A percentile compares a stretch with the other conserved stretches of the same genome.
Conservation (phyloP, 192 early-diverging fungal genomes). For the Backusella macrospora region DNA sequence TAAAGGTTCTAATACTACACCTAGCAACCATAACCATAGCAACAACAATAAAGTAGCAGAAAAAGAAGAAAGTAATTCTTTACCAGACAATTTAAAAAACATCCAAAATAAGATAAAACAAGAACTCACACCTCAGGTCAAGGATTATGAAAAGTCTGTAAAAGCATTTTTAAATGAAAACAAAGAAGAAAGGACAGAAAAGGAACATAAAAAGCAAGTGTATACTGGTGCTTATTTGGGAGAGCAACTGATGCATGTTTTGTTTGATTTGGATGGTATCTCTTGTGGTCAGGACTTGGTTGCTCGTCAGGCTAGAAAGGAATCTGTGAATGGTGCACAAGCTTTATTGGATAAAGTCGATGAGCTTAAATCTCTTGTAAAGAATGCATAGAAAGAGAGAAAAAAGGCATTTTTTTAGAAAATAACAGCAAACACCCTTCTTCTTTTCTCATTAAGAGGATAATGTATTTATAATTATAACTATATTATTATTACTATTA, state of each 20-base stretch:
- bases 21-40: background rate
- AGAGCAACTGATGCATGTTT: constrained; percentile 18
- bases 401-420: too few relatives aligned
- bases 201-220: constrained; percentile 7
- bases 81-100: background rate
- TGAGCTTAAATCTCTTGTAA: constrained; percentile 19
- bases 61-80: background rate
- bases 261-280: constrained; percentile 18
- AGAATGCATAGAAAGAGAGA: background rate
- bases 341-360: constrained; percentile 18
- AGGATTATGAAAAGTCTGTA: constrained; percentile 11
- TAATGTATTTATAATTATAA: too few relatives aligned
- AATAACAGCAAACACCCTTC: too few relatives aligned
- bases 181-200: background rate
- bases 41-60: too few relatives aligned
- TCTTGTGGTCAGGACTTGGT: background rate
- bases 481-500: too few relatives aligned
- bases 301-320: constrained; percentile 15
- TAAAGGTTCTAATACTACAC: background rate
- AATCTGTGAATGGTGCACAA: background rate
- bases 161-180: background rate
- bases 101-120: background rate
- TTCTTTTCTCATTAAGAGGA: too few relatives aligned
- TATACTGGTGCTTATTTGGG: constrained; percentile 2
- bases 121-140: constrained; percentile 2